Base-by-base conservation (phyloP, 805 yeast species). In the Sungouiella blattae region DNA sequence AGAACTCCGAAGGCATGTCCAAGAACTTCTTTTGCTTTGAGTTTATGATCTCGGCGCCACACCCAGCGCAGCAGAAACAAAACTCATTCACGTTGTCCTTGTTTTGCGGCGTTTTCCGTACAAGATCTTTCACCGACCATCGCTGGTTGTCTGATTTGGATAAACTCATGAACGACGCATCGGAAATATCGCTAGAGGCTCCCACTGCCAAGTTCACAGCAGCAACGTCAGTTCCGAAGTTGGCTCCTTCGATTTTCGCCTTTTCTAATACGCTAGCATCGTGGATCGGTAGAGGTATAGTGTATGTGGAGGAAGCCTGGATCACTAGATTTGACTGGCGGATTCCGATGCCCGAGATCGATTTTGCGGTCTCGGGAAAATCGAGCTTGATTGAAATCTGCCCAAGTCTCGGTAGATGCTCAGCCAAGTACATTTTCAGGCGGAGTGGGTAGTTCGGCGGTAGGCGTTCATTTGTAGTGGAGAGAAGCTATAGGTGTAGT, bases 1-100 rank as follows among this genome's bases (percentile, higher is more conserved):
- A 91, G 32, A 77, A 67, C 52, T 88, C 97, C 1, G 95, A 83
- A 0, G 98, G 98, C 80, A 91, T 75, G 25, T 85, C 85, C 35
- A 60, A 51, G 29, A 78, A 60, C 11, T 52, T 57, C 3, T 67
- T 52, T 0, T 53, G 32, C 0, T 27, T n/a, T 0, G 74, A 64
- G 33, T 58, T 52, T 2, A 70, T 37, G 1, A 71, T 14, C 0
- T 15, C 24, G 0, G n/a, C 1, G 1, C 42, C 39, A 40, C 80
- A 75, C 0, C 39, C 2, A 0, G 16, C 14, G 40, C 71, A 77
- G 11, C 18, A 40, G 28, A 60, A 66, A 4, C 31, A 29, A 43
- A 65, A 71, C 7, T 38, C 26, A 27, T 57, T 50, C 18, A 39
- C 46, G 18, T 39, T 44, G 11, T 36, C 28, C 1, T 29, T 34